Evolutionary conservation across 495 filamentous ascomycete species (phyloP).

Genomic region (Rhizodiscina lignyota): DNA sequence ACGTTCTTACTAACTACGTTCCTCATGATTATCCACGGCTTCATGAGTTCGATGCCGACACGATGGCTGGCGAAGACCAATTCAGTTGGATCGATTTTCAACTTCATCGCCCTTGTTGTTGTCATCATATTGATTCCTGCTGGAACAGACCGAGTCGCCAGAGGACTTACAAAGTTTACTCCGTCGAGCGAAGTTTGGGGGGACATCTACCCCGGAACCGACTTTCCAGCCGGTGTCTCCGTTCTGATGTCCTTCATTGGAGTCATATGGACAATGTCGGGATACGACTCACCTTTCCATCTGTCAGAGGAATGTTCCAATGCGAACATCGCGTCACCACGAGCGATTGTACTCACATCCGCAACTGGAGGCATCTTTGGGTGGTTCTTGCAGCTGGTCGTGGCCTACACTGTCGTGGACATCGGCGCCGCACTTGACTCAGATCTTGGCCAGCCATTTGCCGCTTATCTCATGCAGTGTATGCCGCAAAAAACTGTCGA

Average conservation of each 20-base stretch:
- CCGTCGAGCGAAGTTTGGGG: constrained; percentile 49
- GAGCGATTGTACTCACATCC: constrained; percentile 62
- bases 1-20: constrained; percentile 52
- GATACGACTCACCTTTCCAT: constrained; percentile 64
- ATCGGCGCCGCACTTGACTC: constrained; percentile 43
- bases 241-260: constrained; percentile 63
- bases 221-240: constrained; percentile 53
- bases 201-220: constrained; percentile 50
- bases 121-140: constrained; percentile 59
- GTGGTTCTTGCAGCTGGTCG: constrained; percentile 61
- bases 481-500: constrained; percentile 49
- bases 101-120: constrained; percentile 49
- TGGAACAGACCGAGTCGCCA: constrained; percentile 27
- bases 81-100: constrained; percentile 57
- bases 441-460: constrained; percentile 59
- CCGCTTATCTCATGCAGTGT: constrained; percentile 55
- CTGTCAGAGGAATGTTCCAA: constrained; percentile 65
- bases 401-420: constrained; percentile 64
- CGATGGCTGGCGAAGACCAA: constrained; percentile 62
- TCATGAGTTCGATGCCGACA: constrained; percentile 60
- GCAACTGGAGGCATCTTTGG: constrained; percentile 51
- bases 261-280: constrained; percentile 49
- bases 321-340: constrained; percentile 54
- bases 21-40: constrained; percentile 53
- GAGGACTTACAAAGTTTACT: constrained; percentile 44